Percentiles rank a stretch among this genome's conserved stretches.
These are phyloP conservation scores for Bromus sterilis DNA, from an alignment of 176 grass and related monocot genomes.

Conservation along the genomic window DNA sequence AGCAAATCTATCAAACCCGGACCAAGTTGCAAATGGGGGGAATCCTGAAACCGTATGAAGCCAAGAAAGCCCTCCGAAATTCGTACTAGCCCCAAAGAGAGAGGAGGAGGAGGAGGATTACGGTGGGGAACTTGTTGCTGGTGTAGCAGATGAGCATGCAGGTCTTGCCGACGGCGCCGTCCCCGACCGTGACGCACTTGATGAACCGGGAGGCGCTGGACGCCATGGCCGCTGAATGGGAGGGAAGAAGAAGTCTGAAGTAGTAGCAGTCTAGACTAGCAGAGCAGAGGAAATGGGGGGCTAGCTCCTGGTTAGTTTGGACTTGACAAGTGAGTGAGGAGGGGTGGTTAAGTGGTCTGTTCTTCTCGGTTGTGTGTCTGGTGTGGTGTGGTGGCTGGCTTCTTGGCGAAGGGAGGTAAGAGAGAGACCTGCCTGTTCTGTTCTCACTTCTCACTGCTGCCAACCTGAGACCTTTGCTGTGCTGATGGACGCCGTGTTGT, in stretches of 20 bases:
- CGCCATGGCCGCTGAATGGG: slow-evolving; percentile 34
- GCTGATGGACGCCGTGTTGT: neutral
- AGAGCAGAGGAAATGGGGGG: neutral
- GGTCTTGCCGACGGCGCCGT: slow-evolving; percentile 97
- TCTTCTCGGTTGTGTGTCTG: neutral
- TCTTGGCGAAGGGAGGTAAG: neutral
- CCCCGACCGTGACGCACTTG: slow-evolving; percentile 98
- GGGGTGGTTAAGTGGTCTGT: too few species aligned
- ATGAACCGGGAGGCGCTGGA: slow-evolving; percentile 88
- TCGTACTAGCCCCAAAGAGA: neutral
- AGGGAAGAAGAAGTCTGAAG: neutral
- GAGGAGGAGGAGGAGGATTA: neutral
- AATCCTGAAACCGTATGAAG: neutral
- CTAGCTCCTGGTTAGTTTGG: too few species aligned
- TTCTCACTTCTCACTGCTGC: too few species aligned
- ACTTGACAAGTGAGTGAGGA: neutral
- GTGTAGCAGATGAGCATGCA: slow-evolving; percentile 99
- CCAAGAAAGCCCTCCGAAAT: neutral
- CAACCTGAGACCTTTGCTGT: too few species aligned
- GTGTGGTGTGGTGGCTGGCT: slow-evolving; percentile 12
- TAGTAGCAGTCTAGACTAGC: too few species aligned
- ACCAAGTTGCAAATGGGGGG: neutral
- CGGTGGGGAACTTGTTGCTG: slow-evolving; percentile 96
- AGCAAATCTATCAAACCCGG: too few species aligned
- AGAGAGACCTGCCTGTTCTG: too few species aligned